These are phyloP conservation scores for Striga asiatica DNA, from an alignment of 257 asterid species.

Conservation along the genomic window DNA sequence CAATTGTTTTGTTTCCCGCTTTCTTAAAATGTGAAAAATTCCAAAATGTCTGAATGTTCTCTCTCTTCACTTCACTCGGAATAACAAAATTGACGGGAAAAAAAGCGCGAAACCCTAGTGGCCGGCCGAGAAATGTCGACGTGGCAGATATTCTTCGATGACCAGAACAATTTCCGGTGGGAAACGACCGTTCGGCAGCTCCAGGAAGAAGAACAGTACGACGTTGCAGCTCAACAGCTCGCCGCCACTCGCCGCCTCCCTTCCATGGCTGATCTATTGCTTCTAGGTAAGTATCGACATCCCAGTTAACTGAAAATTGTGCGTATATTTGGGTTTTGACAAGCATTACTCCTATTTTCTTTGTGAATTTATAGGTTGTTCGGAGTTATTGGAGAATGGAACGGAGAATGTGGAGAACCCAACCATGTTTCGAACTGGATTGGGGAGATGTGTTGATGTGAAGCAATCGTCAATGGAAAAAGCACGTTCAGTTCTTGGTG, in stretches of 20 bases:
- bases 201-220: slow-evolving; percentile 15
- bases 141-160: slow-evolving; percentile 65
- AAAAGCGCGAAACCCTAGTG: slow-evolving; percentile 29
- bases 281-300: slow-evolving; percentile 37
- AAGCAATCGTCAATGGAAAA: slow-evolving; percentile 52
- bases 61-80: not conserved
- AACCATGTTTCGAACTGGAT: slow-evolving; percentile 55
- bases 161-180: slow-evolving; percentile 56
- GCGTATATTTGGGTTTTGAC: not conserved
- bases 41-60: not conserved
- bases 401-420: slow-evolving; percentile 19
- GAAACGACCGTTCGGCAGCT: slow-evolving; percentile 28
- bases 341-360: not conserved
- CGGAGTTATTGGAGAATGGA: slow-evolving; percentile 40
- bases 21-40: not conserved
- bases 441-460: slow-evolving; percentile 46
- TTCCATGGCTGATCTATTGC: slow-evolving; percentile 78
- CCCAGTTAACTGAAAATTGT: not conserved
- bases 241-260: slow-evolving; percentile 45
- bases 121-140: slow-evolving; percentile 47
- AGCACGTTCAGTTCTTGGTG: slow-evolving; percentile 63
- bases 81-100: not conserved
- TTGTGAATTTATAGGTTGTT: slow-evolving; percentile 29
- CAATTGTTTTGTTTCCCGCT: slow-evolving; percentile 27
- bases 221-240: slow-evolving; percentile 20